A percentile compares a stretch with the other conserved stretches of the same genome.
Evolutionary conservation across 331 rosid genomes (phyloP).

Genomic region (Rhamnella rubrinervis): DNA sequence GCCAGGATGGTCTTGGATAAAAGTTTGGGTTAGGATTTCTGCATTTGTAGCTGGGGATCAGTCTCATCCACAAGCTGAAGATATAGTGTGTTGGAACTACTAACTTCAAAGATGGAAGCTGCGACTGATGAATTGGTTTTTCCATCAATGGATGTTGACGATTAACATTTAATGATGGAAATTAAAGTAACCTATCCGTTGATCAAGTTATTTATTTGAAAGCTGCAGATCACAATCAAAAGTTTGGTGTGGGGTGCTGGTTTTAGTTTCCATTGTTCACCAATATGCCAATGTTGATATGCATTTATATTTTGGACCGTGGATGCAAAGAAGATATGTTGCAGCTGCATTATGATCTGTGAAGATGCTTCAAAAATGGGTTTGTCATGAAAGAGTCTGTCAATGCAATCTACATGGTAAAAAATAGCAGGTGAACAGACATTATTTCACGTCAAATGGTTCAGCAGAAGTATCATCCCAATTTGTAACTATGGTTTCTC

Average conservation of each 20-base stretch:
- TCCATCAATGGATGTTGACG: constrained; percentile 35
- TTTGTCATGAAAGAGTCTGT: too few species aligned
- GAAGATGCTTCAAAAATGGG: too few species aligned
- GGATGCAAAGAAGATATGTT: neutral
- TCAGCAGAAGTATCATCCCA: too few species aligned
- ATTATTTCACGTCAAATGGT: too few species aligned
- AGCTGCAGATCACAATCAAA: constrained; percentile 1
- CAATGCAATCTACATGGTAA: too few species aligned
- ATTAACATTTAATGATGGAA: constrained; percentile 9
- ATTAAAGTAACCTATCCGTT: neutral
- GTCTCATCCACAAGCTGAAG: constrained; percentile 53
- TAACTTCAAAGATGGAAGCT: constrained; percentile 36
- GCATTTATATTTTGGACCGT: neutral
- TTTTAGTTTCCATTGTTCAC: neutral
- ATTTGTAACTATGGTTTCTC: too few species aligned
- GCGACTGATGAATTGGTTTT: constrained; percentile 30
- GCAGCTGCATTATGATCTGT: too few species aligned
- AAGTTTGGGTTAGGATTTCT: constrained; percentile 46
- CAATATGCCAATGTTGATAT: too few species aligned
- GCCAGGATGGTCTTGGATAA: constrained; percentile 77
- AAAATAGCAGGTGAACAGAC: too few species aligned
- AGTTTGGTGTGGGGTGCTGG: constrained; percentile 3
- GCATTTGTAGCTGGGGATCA: constrained; percentile 47
- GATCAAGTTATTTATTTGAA: neutral
- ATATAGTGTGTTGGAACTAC: constrained; percentile 47